Conservation (phyloP, 225 moss, liverwort and hornwort species). For the Thuidium tamariscinum region DNA sequence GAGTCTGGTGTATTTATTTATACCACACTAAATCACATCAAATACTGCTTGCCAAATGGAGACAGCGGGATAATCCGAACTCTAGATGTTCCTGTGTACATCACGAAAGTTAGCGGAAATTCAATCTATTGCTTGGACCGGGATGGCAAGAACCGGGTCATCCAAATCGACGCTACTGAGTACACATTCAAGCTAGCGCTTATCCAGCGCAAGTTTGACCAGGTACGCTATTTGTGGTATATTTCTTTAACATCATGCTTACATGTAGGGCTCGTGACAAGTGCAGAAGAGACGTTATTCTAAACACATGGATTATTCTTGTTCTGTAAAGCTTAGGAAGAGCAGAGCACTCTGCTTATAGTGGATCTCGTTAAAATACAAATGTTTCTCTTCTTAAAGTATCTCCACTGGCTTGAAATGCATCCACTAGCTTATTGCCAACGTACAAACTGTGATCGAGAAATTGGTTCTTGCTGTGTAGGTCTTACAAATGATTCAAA, state of each 20-base stretch:
- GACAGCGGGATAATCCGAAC: constrained; percentile 93
- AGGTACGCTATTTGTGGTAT: constrained; percentile 18
- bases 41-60: constrained; percentile 94
- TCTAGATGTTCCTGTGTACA: constrained; percentile 86
- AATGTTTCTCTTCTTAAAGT: not conserved
- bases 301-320: not conserved
- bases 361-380: constrained; percentile 16
- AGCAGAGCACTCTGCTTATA: constrained; percentile 10
- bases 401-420: not conserved
- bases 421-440: not conserved
- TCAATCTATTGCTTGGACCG: constrained; percentile 85
- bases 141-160: constrained; percentile 94
- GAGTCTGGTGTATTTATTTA: constrained; percentile 94
- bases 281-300: not conserved
- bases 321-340: not conserved
- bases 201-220: constrained; percentile 80
- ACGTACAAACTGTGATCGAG: not conserved
- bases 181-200: constrained; percentile 91
- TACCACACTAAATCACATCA: constrained; percentile 93
- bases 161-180: constrained; percentile 92
- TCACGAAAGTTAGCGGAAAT: constrained; percentile 75
- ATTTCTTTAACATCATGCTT: not conserved
- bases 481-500: constrained; percentile 89
- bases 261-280: not conserved
- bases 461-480: not conserved